Evolutionary conservation across 257 asterid genomes (phyloP).

Genomic region (Coffea canephora): DNA sequence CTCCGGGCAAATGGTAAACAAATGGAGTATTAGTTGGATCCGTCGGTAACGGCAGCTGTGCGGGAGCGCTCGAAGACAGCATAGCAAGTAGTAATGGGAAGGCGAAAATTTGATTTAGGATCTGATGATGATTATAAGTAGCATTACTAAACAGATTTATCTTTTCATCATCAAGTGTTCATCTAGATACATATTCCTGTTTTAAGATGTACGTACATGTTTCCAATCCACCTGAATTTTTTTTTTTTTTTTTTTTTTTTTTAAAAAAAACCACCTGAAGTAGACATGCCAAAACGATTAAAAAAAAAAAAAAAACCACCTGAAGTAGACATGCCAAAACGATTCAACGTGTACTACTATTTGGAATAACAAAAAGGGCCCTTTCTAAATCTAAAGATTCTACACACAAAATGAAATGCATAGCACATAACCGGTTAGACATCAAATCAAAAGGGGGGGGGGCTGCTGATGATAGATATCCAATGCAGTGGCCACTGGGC

Average conservation of each 20-base stretch:
- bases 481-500: neutral
- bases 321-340: too few relatives aligned
- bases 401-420: neutral
- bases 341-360: too few relatives aligned
- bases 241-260: too few relatives aligned
- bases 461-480: neutral
- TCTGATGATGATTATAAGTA: neutral
- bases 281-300: too few relatives aligned
- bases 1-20: neutral
- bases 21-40: neutral
- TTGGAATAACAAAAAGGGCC: neutral
- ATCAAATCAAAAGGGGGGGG: slow-evolving; percentile 5
- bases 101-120: neutral
- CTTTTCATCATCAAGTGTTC: too few relatives aligned
- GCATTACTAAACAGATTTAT: too few relatives aligned
- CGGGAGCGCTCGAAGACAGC: neutral
- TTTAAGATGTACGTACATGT: neutral
- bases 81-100: too few relatives aligned
- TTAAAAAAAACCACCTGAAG: too few relatives aligned
- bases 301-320: too few relatives aligned
- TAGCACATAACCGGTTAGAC: neutral
- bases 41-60: neutral
- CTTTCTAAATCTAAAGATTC: neutral
- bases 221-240: too few relatives aligned
- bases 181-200: neutral